Base-by-base conservation (phyloP, 805 yeast species). In the Ogataea haglerorum region DNA sequence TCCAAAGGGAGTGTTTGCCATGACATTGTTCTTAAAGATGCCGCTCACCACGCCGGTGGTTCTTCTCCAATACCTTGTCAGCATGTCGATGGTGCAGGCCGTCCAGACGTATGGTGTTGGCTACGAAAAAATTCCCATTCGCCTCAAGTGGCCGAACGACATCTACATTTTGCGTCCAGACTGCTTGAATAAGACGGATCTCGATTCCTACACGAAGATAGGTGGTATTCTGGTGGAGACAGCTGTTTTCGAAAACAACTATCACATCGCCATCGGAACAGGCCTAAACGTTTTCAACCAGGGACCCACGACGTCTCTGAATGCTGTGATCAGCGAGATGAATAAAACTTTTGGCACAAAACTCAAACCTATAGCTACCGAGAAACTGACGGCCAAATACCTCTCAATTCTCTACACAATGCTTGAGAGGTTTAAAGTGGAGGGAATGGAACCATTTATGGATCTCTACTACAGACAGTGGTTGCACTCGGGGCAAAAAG, bases 111-210 rank as follows among this genome's bases (percentile, higher is more conserved):
- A 88, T 53, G 68, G 63, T 6, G 50, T 44, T 2, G 56, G 57
- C 0, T 87, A 82, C 57, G 81, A 78, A 15, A 82, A 78, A 33
- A 63, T 93, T 51, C 97, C 96, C 0, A 70, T 91, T 12, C 73
- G 78, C 36, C 73, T 93, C 45, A 93, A 93, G 59, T 93, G 99
- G 99, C 99, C 99, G 2, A 93, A 93, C 59, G 99, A 93, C 61
- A 66, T 93, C 10, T 93, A 87, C 57, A 78, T 83, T 4, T 58
- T 78, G 52, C 79, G 76, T 40, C 95, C 95, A 1, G 80, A 79
- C 39, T 75, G 23, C 15, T 12, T 40, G 7, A 27, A 27, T 15
- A 23, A 66, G 48, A 72, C 73, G 30, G 56, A 58, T 2, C 50
- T 57, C 14, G 57, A 57, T 3, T 32, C 47, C 2, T 85, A 78